Percentiles rank a stretch among this genome's conserved stretches.
phyloP scores from a whole-genome alignment of 805 yeast species.

The Suhomyces prunicola region DNA sequence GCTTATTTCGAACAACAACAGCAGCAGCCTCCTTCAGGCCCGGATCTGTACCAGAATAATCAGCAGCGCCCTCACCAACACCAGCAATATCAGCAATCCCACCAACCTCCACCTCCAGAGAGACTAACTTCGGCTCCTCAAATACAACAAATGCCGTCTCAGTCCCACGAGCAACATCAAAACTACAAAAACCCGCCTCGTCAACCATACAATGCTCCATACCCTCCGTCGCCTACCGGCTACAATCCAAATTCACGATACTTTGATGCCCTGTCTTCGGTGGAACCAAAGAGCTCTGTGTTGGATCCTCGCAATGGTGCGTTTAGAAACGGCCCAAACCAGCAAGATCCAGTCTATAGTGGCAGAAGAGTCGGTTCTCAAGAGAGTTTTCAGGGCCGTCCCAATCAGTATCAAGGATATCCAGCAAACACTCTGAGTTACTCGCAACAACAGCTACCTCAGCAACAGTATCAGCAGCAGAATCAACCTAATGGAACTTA shows the following conservation, averaged over 20 bases:
- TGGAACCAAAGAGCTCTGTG: neutral
- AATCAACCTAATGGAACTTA: constrained; percentile 15
- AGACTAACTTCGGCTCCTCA: constrained; percentile 3
- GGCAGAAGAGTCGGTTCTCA: neutral
- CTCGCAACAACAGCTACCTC: neutral
- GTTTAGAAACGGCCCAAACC: neutral
- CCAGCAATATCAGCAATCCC: constrained; percentile 7
- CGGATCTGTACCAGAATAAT: constrained; percentile 1
- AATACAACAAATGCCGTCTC: constrained; percentile 8
- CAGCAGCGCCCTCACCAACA: constrained; percentile 8
- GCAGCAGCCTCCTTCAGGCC: neutral
- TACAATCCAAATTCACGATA: neutral
- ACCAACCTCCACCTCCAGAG: constrained; percentile 2
- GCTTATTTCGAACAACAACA: constrained; percentile 7
- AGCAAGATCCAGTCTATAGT: neutral
- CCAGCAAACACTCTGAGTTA: neutral
- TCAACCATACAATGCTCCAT: neutral
- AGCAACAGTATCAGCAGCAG: constrained; percentile 6
- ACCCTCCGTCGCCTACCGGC: neutral
- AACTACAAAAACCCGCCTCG: neutral
- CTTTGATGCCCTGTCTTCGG: neutral
- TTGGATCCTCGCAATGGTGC: constrained; percentile 1
- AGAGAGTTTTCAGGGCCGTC: constrained; percentile 1
- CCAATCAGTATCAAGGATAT: constrained; percentile 1
- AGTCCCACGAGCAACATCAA: neutral